A percentile compares a stretch with the other conserved stretches of the same genome.
Conservation (phyloP, 2,329 filamentous ascomycete genomes). For the Rugonectria rugulosa region DNA sequence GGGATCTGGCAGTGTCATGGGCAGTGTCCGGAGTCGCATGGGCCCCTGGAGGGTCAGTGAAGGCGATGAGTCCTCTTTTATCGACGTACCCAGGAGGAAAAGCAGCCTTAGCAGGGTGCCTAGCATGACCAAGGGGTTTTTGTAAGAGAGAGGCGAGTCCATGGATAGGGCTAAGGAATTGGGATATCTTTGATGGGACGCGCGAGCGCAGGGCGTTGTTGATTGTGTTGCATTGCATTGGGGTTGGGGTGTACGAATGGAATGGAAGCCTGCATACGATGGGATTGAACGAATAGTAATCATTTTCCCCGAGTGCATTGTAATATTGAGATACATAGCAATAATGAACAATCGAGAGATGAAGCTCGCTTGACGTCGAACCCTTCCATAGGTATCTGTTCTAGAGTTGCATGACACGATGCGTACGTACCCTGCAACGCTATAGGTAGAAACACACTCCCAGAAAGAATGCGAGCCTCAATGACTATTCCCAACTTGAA, state of each 20-base stretch:
- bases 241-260: constrained; percentile 23
- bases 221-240: constrained; percentile 31
- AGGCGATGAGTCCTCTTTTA: constrained; percentile 48
- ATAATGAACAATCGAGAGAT: constrained; percentile 28
- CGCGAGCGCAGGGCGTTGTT: constrained; percentile 34
- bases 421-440: no score
- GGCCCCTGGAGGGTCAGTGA: constrained; percentile 47
- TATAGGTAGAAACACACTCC: no score
- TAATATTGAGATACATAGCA: constrained; percentile 33
- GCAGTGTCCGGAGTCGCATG: constrained; percentile 48
- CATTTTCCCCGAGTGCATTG: constrained; percentile 20
- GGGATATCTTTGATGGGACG: constrained; percentile 25
- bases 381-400: background rate
- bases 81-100: constrained; percentile 70
- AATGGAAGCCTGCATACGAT: background rate
- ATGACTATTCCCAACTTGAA: no score
- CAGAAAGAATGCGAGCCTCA: no score
- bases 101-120: constrained; percentile 68
- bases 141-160: constrained; percentile 54
- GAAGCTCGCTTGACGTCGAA: background rate
- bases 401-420: no score
- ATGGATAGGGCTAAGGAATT: constrained; percentile 10
- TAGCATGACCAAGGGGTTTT: constrained; percentile 81
- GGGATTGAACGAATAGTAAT: constrained; percentile 21
- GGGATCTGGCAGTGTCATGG: constrained; percentile 56